Evolutionary conservation across 257 asterid species (phyloP), one percentile per base, ranked within the genome.

Genomic region (Penstemon barbatus): DNA sequence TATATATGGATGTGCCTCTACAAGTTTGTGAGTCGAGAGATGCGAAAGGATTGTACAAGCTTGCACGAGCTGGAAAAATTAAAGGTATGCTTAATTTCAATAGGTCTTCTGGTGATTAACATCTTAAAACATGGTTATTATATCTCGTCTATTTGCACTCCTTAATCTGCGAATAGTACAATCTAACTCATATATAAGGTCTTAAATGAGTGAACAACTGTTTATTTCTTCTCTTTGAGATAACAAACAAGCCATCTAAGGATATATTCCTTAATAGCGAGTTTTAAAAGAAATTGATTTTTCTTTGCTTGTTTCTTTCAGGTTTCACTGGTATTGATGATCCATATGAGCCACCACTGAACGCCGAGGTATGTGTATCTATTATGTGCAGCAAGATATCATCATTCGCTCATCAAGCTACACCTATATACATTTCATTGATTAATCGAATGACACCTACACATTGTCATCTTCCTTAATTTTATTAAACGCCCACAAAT

Each of bases 301-400:
- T 55, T 3, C 69, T 57, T 36, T 65, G 18, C 38, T 70, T 63
- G 13, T 19, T 8, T 38, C 74, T 70, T 68, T 56, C 88, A 94
- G 99, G 96, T 70, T 94, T 94, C 83, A 94, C 99, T 3, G 99
- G 98, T 58, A 77, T 94, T 70, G 98, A 94, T 70, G 99, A 94
- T 82, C 99, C 97, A 61, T 94, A 94, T 59, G 99, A 94, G 79
- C 82, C 90, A 41, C 99, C 99, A 33, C 55, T 84, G 71, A 85
- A 85, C 78, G 73, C 92, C 25, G 99, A 94, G 98, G 99, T 89
- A 84, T 25, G 61, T 52, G 7, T 68, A 43, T 72, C 48, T 63
- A 69, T 53, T 1, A 25, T 4, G 67, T 55, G 13, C 63, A 41
- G 40, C 18, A 15, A 56, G 36, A 71, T 42, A 19, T 60, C 33